phyloP scores from a whole-genome alignment of 495 filamentous ascomycete genomes.

The Neurospora sp. region DNA sequence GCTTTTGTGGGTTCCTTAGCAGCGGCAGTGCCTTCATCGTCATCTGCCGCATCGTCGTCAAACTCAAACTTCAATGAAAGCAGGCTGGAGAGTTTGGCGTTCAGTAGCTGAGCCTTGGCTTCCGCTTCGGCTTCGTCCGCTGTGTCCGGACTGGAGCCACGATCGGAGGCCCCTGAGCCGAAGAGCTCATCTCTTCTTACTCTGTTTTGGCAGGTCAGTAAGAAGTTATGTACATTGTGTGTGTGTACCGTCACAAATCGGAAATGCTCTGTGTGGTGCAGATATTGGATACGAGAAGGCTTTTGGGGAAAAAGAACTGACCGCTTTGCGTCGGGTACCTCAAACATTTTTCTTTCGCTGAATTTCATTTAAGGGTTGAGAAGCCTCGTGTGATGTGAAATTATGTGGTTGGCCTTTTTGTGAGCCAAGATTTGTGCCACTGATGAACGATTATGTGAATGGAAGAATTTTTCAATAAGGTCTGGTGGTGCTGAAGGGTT shows the following conservation, averaged over 20 bases:
- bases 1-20: neutral
- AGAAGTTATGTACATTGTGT: neutral
- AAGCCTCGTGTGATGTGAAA: neutral
- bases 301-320: conserved; percentile 14
- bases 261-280: neutral
- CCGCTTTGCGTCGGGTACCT: conserved; percentile 44
- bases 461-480: neutral
- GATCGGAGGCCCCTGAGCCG: conserved; percentile 21
- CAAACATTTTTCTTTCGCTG: conserved; percentile 33
- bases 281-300: neutral
- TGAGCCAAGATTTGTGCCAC: neutral
- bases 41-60: neutral
- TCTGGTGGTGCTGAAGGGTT: neutral
- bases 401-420: neutral
- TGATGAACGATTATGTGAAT: neutral
- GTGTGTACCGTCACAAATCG: neutral
- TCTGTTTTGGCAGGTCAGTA: conserved; percentile 16
- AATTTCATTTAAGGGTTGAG: neutral
- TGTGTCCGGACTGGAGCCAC: conserved; percentile 11
- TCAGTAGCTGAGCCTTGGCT: conserved; percentile 25
- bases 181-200: conserved; percentile 43
- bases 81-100: conserved; percentile 31
- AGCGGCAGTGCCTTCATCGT: neutral
- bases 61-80: conserved; percentile 23
- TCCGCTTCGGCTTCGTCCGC: conserved; percentile 16